Conservation (phyloP, 768 basidiomycete genomes). For the Myochromella boudieri region DNA sequence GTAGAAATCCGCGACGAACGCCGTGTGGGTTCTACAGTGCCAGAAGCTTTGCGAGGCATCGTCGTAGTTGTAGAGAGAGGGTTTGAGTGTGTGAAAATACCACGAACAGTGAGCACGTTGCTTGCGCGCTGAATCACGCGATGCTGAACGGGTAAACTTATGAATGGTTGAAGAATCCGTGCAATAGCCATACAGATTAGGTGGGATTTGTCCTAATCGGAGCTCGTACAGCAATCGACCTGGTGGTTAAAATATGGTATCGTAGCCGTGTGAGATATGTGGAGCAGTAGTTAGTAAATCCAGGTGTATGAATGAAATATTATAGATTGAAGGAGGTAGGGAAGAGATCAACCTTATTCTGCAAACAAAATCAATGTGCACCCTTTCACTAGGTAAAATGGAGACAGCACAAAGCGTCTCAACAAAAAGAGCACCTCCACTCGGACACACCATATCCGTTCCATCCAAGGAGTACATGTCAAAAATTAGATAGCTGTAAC, state of each 20-base stretch:
- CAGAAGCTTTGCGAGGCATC: conserved; percentile 35
- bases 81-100: conserved; percentile 13
- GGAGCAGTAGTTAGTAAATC: conserved; percentile 10
- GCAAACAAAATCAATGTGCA: too few relatives aligned
- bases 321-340: neutral
- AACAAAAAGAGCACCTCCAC: neutral
- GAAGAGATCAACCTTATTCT: too few relatives aligned
- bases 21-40: conserved; percentile 40
- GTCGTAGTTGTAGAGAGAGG: conserved; percentile 17
- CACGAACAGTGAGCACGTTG: conserved; percentile 1
- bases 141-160: neutral
- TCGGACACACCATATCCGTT: neutral
- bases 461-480: too few relatives aligned
- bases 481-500: neutral
- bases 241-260: conserved; percentile 9
- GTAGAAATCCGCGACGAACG: conserved; percentile 58
- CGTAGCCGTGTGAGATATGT: conserved; percentile 8
- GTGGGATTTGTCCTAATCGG: neutral
- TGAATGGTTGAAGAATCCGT: neutral
- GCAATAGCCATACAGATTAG: neutral
- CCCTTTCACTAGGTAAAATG: too few relatives aligned
- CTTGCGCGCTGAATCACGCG: conserved; percentile 5
- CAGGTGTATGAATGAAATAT: conserved; percentile 7
- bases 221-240: neutral
- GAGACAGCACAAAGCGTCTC: too few relatives aligned